These are phyloP conservation scores for Geotrichum candidum DNA, from an alignment of 1,139 yeast genomes.

Conservation along the genomic window DNA sequence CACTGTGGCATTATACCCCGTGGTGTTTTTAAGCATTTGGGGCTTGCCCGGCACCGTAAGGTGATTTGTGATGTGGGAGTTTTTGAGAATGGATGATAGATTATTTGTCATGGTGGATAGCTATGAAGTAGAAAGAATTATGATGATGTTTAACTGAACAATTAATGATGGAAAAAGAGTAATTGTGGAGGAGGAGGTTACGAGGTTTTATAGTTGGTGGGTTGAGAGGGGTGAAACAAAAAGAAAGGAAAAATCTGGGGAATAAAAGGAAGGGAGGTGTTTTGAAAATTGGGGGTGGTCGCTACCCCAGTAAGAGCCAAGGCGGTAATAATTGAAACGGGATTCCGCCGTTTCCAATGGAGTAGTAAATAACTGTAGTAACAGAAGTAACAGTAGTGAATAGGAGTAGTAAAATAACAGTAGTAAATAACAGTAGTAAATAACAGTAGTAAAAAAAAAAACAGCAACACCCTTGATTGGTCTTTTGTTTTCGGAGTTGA, in stretches of 20 bases:
- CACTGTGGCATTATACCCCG: slow-evolving; percentile 67
- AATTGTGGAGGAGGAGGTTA: not conserved
- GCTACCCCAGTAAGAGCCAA: too few relatives aligned
- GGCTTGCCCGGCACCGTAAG: not conserved
- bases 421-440: too few relatives aligned
- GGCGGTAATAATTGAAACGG: too few relatives aligned
- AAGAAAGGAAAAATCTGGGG: not conserved
- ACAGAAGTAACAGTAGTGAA: too few relatives aligned
- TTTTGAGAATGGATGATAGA: not conserved
- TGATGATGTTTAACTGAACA: not conserved
- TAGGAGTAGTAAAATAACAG: too few relatives aligned
- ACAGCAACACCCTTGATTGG: too few relatives aligned
- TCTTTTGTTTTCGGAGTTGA: too few relatives aligned
- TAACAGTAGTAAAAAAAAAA: too few relatives aligned
- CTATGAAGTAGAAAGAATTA: not conserved
- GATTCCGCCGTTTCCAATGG: too few relatives aligned
- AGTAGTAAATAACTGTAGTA: too few relatives aligned
- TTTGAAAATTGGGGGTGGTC: too few relatives aligned
- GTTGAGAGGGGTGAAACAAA: not conserved
- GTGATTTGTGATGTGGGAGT: not conserved
- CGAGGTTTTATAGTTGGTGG: not conserved
- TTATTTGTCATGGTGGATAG: not conserved
- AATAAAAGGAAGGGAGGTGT: not conserved
- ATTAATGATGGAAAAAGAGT: not conserved
- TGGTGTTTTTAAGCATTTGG: slow-evolving; percentile 7